Base-by-base conservation (phyloP, 2,329 filamentous ascomycete genomes). In the Ceratocystis alfenasii region DNA sequence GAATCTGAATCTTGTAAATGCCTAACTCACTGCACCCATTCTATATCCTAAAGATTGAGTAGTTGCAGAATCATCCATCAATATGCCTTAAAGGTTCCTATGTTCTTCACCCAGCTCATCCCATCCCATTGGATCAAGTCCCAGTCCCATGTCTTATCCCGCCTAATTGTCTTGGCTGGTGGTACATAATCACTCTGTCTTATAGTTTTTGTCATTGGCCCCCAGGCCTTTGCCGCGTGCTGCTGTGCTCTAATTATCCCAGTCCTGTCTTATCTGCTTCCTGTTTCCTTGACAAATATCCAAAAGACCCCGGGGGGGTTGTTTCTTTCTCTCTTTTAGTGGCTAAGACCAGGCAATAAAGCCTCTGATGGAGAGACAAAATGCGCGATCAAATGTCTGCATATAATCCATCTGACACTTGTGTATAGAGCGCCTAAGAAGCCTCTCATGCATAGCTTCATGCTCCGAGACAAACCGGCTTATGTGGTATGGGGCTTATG, bases 341-440 rank as follows among this genome's bases (percentile, higher is more conserved):
- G 55, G 30, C 55, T 59, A n/a, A 59, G 55, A 59, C 55, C n/a
- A 59, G 15, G 8, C 55, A 59, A 59, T 59, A 33, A 59, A 59
- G 55, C 55, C 17, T n/a, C 2, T 10, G 28, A 20, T 33, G 25
- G 30, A 59, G 25, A 59, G 55, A 59, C 28, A 59, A 7, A 2
- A 28, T 33, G 50, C 20, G 25, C 7, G 28, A 59, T 33, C 36
- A 59, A 33, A 30, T 36, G 25, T 3, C 15, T 36, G 55, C 7
- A 15, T 53, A 53, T 53, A 28, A n/a, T 15, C 28, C 30, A 59
- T 59, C 55, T 59, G 30, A 36, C 28, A 59, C 55, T 36, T 41
- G 36, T 28, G 30, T 12, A n/a, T n/a, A 53, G 1, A 53, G 48
- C 22, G 12, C 20, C 48, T 10, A 28, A 25, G 20, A 10, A 25